A percentile compares a stretch with the other conserved stretches of the same genome.
Conservation (phyloP, 2,329 filamentous ascomycete species). For the Helotiales sp. region DNA sequence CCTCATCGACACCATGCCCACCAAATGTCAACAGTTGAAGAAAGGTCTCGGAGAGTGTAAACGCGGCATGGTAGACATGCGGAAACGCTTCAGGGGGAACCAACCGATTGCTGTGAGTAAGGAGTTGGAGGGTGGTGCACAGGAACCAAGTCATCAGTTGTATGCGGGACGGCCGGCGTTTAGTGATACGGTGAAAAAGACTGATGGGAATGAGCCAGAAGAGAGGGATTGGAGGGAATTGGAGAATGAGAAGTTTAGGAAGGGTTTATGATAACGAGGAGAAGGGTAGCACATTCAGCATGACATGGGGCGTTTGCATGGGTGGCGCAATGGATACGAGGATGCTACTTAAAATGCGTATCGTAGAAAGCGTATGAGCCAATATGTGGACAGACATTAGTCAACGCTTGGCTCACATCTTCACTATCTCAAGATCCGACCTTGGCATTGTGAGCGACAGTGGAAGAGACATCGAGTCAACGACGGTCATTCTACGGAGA, state of each 20-base stretch:
- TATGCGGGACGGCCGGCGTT: slow-evolving; percentile 79
- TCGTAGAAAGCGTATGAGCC: too few species aligned
- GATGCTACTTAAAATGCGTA: too few species aligned
- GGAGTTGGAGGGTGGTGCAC: slow-evolving; percentile 57
- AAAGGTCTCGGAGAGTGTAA: slow-evolving; percentile 95
- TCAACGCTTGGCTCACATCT: too few species aligned
- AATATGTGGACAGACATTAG: too few species aligned
- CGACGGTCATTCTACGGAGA: too few species aligned
- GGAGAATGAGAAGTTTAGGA: slow-evolving; percentile 62
- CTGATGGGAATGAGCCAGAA: slow-evolving; percentile 65
- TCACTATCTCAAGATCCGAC: too few species aligned
- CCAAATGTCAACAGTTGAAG: slow-evolving; percentile 87
- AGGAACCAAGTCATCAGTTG: slow-evolving; percentile 59
- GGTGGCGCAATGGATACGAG: slow-evolving; percentile 1
- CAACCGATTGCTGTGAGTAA: slow-evolving; percentile 71
- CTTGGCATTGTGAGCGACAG: too few species aligned
- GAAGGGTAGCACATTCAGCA: background rate
- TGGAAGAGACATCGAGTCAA: too few species aligned
- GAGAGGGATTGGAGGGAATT: slow-evolving; percentile 62
- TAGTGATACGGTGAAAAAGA: slow-evolving; percentile 60
- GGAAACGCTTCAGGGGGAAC: slow-evolving; percentile 95
- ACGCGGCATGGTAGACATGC: slow-evolving; percentile 96
- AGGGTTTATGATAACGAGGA: slow-evolving; percentile 18
- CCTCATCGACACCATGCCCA: slow-evolving; percentile 77
- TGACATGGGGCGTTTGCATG: background rate